phyloP scores from a whole-genome alignment of 2,329 filamentous ascomycete genomes.

The Metarhizium album region DNA sequence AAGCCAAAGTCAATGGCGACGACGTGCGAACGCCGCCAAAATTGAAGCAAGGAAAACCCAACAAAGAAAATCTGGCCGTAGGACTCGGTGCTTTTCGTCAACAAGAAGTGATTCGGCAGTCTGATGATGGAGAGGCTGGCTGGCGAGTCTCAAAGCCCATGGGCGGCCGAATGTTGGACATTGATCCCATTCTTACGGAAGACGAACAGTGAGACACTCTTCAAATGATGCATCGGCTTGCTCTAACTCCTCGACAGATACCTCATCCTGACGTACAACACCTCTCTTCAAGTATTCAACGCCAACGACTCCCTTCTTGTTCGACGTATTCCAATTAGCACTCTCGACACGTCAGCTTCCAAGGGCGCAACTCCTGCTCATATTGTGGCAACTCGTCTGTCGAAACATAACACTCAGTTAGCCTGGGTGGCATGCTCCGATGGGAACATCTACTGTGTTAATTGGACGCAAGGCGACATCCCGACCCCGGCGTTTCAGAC shows the following conservation, averaged over 20 bases:
- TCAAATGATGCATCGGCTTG: background rate
- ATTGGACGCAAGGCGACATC: constrained; percentile 43
- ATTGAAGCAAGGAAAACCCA: constrained; percentile 4
- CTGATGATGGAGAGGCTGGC: constrained; percentile 22
- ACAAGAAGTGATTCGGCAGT: constrained; percentile 16
- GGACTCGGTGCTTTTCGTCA: constrained; percentile 9
- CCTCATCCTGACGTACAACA: constrained; percentile 64
- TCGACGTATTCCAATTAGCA: constrained; percentile 51
- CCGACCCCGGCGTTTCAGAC: constrained; percentile 31
- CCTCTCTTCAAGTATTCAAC: constrained; percentile 71
- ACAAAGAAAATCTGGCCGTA: constrained; percentile 4
- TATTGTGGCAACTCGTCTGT: constrained; percentile 32
- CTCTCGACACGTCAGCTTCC: constrained; percentile 16
- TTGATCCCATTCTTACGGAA: constrained; percentile 50
- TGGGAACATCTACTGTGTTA: constrained; percentile 44
- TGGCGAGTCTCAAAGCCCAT: constrained; percentile 56
- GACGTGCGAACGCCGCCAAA: background rate
- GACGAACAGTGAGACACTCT: constrained; percentile 46
- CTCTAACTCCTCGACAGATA: constrained; percentile 35
- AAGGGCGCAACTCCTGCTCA: constrained; percentile 17
- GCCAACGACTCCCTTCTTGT: constrained; percentile 70
- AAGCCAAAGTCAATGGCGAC: constrained; percentile 17
- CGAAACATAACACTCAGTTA: constrained; percentile 29
- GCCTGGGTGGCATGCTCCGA: constrained; percentile 51
- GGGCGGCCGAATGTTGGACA: constrained; percentile 54